A percentile compares a stretch with the other conserved stretches of the same genome.
Evolutionary conservation across 163 green algal species (phyloP).

Genomic region (Scenedesmus sp.): DNA sequence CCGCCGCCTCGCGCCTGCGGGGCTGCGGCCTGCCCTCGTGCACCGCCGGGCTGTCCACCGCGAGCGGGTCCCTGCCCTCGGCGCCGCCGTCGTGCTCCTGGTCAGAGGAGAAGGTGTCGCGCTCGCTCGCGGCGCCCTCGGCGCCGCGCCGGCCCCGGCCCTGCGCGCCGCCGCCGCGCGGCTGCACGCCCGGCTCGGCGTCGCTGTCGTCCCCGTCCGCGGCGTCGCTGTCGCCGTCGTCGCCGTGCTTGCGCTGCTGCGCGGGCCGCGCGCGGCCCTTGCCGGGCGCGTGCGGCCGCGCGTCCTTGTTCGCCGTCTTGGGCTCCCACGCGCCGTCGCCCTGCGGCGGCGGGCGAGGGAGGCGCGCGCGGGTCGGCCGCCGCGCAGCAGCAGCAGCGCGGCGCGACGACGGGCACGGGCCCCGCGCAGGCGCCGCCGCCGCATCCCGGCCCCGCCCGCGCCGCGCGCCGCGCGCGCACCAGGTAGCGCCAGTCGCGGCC

Average conservation of each 20-base stretch:
- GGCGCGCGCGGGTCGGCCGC: too few species aligned
- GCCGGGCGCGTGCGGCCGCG: too few species aligned
- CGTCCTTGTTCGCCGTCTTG: conserved; percentile 50
- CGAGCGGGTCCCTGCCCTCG: conserved; percentile 6
- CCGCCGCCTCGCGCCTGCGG: too few species aligned
- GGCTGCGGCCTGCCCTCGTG: neutral
- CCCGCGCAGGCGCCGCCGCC: neutral
- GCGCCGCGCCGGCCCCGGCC: neutral
- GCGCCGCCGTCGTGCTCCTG: conserved; percentile 8
- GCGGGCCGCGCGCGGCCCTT: too few species aligned
- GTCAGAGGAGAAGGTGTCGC: conserved; percentile 31
- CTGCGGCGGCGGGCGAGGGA: conserved; percentile 37
- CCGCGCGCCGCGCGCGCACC: conserved; percentile 49
- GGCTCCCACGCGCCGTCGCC: conserved; percentile 84
- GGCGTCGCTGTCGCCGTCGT: conserved; percentile 21
- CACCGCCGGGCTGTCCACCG: conserved; percentile 22
- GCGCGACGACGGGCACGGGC: neutral
- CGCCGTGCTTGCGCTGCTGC: conserved; percentile 10
- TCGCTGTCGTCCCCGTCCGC: conserved; percentile 32
- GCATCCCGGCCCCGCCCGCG: neutral
- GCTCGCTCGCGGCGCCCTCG: neutral
- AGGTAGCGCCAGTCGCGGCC: conserved; percentile 88
- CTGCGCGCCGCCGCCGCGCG: conserved; percentile 1
- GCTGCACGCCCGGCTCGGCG: neutral
- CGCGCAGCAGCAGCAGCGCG: neutral